phyloP scores from a whole-genome alignment of 352 stramenopile species.

The Globisporangium recalcitrans region DNA sequence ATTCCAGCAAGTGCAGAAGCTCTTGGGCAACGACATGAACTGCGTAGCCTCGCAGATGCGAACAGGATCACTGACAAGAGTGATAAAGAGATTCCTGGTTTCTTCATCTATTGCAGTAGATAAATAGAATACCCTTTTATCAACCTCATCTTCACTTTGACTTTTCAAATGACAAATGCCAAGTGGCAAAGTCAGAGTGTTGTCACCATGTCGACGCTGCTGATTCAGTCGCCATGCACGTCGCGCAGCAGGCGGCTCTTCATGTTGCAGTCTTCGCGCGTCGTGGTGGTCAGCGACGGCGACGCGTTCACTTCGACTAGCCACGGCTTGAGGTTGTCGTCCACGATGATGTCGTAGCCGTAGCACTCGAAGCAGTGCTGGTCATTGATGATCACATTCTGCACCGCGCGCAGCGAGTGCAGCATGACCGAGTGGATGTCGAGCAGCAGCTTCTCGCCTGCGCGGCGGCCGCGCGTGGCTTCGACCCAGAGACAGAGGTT shows the following conservation, averaged over 20 bases:
- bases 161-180: no score
- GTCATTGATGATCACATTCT: constrained; percentile 93
- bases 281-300: constrained; percentile 67
- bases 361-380: constrained; percentile 94
- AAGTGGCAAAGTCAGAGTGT: no score
- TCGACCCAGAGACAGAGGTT: constrained; percentile 87
- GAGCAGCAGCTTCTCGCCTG: constrained; percentile 54
- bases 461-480: constrained; percentile 43
- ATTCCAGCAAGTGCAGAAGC: no score
- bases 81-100: no score
- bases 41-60: no score
- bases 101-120: no score
- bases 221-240: no score
- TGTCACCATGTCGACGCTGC: no score
- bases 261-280: constrained; percentile 70
- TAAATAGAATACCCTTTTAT: no score
- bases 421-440: constrained; percentile 82
- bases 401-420: constrained; percentile 81
- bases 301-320: constrained; percentile 88
- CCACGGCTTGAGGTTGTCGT: constrained; percentile 90
- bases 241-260: constrained; percentile 69
- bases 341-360: constrained; percentile 93
- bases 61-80: no score
- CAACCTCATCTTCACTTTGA: no score
- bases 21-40: no score